These are phyloP conservation scores for Colletotrichum magnum DNA, from an alignment of 2,329 filamentous ascomycete species.

Conservation along the genomic window DNA sequence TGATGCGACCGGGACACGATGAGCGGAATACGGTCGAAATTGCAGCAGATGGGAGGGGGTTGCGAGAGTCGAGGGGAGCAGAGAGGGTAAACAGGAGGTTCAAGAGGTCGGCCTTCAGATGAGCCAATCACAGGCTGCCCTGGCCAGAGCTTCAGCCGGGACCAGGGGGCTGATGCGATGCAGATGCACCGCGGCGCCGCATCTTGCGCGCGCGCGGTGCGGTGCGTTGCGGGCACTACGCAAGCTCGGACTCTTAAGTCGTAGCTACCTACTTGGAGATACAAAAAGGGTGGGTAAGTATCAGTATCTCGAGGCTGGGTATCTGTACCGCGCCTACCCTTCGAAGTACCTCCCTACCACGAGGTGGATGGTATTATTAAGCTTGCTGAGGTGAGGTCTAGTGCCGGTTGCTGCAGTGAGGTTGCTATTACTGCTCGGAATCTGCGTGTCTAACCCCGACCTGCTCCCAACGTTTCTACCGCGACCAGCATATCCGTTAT, in stretches of 20 bases:
- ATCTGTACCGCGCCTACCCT: neutral
- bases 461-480: no score
- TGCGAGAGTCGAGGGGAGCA: conserved; percentile 35
- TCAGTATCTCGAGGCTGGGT: neutral
- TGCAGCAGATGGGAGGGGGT: conserved; percentile 32
- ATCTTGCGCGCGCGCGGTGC: conserved; percentile 37
- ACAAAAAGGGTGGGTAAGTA: neutral
- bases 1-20: conserved; percentile 34
- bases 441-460: conserved; percentile 27
- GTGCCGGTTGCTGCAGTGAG: neutral
- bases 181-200: conserved; percentile 29
- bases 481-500: no score
- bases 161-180: conserved; percentile 42
- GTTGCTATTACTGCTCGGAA: conserved; percentile 16
- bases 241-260: conserved; percentile 8
- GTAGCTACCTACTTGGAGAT: neutral
- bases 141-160: conserved; percentile 40
- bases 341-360: no score
- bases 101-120: conserved; percentile 34
- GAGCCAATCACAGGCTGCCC: conserved; percentile 37
- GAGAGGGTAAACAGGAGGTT: conserved; percentile 41
- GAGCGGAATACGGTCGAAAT: conserved; percentile 23
- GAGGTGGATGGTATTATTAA: no score
- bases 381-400: neutral
- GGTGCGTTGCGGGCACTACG: neutral